phyloP scores from a whole-genome alignment of 2,329 filamentous ascomycete species.

The Nemania serpens region DNA sequence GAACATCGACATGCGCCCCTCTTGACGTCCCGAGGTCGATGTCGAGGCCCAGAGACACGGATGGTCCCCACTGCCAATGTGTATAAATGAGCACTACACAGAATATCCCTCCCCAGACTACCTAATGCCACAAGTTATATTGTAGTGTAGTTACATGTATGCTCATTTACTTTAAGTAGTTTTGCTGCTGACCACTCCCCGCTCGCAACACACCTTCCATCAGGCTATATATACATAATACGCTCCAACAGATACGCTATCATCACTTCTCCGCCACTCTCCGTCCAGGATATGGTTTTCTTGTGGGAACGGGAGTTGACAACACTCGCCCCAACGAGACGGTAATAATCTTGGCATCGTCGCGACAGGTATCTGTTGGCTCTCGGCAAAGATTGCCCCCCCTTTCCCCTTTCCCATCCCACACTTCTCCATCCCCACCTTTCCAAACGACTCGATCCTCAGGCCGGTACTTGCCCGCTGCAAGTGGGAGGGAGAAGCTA shows the following conservation, averaged over 20 bases:
- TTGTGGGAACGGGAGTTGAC: background rate
- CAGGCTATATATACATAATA: background rate
- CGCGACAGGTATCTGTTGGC: slow-evolving; percentile 10
- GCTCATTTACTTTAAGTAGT: background rate
- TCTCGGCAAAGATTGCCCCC: slow-evolving; percentile 16
- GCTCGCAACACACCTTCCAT: background rate
- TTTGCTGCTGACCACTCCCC: background rate
- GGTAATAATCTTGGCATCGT: slow-evolving; percentile 24
- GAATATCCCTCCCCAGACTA: too few relatives aligned
- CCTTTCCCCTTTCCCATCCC: background rate
- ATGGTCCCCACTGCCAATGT: background rate
- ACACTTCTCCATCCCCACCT: too few relatives aligned
- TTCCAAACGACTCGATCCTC: slow-evolving; percentile 2
- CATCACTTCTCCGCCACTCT: slow-evolving; percentile 13
- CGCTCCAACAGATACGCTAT: background rate
- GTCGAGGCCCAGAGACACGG: background rate
- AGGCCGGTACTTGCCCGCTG: slow-evolving; percentile 20
- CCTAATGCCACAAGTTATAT: background rate
- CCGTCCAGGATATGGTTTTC: background rate
- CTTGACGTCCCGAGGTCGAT: background rate
- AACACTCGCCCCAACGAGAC: slow-evolving; percentile 18
- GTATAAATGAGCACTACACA: background rate
- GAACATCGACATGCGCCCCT: background rate
- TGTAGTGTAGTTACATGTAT: too few relatives aligned
- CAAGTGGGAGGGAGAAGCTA: background rate